A percentile compares a stretch with the other conserved stretches of the same genome.
Evolutionary conservation across 306 rosid species (phyloP).

Genomic region (Senna tora): DNA sequence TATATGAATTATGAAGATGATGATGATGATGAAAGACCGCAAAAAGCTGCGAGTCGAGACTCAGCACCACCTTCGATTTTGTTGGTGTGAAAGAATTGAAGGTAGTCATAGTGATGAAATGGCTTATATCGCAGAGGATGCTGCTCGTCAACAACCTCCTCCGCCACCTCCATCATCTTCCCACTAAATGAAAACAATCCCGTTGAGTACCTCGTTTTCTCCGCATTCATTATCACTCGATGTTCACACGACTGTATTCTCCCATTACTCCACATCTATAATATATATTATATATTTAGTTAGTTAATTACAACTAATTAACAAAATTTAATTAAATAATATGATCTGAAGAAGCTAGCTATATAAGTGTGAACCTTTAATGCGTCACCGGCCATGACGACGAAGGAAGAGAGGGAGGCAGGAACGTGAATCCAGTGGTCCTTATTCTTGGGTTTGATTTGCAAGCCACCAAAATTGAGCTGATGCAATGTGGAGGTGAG

Average conservation of each 20-base stretch:
- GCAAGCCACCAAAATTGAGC: constrained; percentile 41
- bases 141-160: constrained; percentile 41
- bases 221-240: constrained; percentile 42
- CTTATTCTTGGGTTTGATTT: constrained; percentile 42
- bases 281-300: too few relatives aligned
- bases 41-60: constrained; percentile 34
- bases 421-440: constrained; percentile 35
- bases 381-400: constrained; percentile 52
- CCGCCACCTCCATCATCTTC: constrained; percentile 25
- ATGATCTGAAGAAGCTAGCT: too few relatives aligned
- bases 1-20: too few relatives aligned
- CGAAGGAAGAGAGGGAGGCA: constrained; percentile 34
- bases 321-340: too few relatives aligned
- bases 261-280: constrained; percentile 49
- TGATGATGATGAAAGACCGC: constrained; percentile 41
- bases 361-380: constrained; percentile 36
- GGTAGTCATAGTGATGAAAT: constrained; percentile 41
- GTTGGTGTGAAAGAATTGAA: constrained; percentile 35
- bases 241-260: constrained; percentile 47
- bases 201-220: constrained; percentile 37
- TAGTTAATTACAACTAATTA: too few relatives aligned
- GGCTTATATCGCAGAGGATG: constrained; percentile 45
- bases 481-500: constrained; percentile 38
- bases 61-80: constrained; percentile 25
- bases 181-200: constrained; percentile 44